These are phyloP conservation scores for Cordyceps javanica DNA, from an alignment of 2,329 filamentous ascomycete species.

Conservation along the genomic window DNA sequence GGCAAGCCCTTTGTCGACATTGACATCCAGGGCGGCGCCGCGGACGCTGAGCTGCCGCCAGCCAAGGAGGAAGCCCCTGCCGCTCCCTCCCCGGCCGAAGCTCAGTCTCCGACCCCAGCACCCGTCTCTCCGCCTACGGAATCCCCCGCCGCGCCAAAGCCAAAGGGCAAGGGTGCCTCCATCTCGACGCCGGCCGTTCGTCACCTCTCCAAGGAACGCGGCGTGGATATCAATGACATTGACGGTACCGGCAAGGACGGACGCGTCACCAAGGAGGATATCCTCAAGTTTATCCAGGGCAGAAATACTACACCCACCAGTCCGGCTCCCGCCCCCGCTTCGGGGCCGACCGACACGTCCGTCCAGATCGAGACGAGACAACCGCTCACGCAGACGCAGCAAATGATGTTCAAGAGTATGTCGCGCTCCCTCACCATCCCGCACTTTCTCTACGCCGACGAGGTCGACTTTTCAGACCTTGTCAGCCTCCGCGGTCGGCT, in stretches of 20 bases:
- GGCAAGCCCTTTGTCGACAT: constrained; percentile 94
- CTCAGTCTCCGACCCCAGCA: constrained; percentile 8
- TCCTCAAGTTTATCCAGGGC: constrained; percentile 62
- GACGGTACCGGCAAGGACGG: constrained; percentile 85
- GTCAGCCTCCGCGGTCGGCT: constrained; percentile 66
- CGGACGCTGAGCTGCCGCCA: constrained; percentile 29
- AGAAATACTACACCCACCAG: constrained; percentile 34
- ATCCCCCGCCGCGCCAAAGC: constrained; percentile 19
- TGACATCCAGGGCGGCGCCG: constrained; percentile 76
- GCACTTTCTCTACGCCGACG: constrained; percentile 92
- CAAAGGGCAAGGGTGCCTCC: constrained; percentile 59
- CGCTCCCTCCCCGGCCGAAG: constrained; percentile 7
- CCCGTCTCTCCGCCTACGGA: not conserved
- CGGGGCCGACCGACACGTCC: constrained; percentile 26
- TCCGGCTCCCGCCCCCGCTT: constrained; percentile 19
- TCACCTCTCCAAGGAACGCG: constrained; percentile 74
- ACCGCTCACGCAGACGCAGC: constrained; percentile 71
- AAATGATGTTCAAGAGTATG: constrained; percentile 97
- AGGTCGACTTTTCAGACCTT: constrained; percentile 74
- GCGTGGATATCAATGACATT: constrained; percentile 72
- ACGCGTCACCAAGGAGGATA: constrained; percentile 86
- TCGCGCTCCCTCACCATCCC: constrained; percentile 85
- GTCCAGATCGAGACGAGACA: constrained; percentile 63
- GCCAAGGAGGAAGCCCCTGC: constrained; percentile 20
- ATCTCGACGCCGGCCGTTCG: constrained; percentile 90